phyloP scores from a whole-genome alignment of 2,329 filamentous ascomycete genomes.

The Fusarium multiceps region DNA sequence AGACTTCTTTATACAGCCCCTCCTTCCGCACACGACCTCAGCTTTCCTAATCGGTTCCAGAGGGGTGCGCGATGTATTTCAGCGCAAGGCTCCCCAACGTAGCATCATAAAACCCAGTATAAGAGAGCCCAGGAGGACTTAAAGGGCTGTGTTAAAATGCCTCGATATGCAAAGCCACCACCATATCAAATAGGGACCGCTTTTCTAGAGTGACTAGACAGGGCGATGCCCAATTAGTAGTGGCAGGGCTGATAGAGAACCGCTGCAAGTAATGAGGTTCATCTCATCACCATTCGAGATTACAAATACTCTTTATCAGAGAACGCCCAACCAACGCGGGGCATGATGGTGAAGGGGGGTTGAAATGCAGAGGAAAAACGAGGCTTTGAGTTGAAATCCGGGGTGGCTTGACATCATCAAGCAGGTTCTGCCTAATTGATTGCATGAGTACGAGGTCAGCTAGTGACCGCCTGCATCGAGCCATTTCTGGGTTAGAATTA shows the following conservation, averaged over 20 bases:
- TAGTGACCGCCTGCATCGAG: too few species aligned
- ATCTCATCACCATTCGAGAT: neutral
- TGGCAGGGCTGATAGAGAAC: neutral
- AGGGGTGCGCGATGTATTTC: too few species aligned
- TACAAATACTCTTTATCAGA: neutral
- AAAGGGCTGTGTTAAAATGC: neutral
- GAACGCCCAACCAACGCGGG: neutral
- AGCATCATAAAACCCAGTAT: neutral
- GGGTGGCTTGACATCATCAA: neutral
- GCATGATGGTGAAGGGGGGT: neutral
- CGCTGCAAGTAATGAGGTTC: neutral
- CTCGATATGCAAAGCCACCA: neutral
- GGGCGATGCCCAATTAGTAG: too few species aligned
- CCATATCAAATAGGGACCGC: accelerated
- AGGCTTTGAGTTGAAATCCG: neutral
- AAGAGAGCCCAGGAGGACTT: too few species aligned
- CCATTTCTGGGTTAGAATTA: too few species aligned
- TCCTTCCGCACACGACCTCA: too few species aligned
- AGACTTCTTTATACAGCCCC: too few species aligned
- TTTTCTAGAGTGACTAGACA: too few species aligned
- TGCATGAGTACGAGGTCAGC: neutral
- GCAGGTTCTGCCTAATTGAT: neutral
- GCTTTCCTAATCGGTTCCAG: too few species aligned
- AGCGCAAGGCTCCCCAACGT: neutral
- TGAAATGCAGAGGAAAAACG: neutral